Conservation (phyloP, 306 rosid genomes). For the Rosa multiflora region DNA sequence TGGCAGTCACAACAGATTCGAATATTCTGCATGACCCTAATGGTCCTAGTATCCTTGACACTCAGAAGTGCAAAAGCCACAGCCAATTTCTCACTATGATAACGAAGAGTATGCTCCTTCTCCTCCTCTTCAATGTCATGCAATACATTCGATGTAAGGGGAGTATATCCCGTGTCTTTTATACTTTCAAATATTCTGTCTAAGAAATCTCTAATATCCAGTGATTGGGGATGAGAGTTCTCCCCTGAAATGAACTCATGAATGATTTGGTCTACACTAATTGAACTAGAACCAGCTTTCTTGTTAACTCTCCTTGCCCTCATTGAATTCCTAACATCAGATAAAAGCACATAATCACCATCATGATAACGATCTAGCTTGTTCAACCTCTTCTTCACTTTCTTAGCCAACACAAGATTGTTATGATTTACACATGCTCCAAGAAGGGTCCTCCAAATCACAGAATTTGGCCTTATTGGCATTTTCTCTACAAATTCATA, state of each 20-base stretch:
- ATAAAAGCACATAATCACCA: conserved; percentile 14
- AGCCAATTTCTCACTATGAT: conserved; percentile 26
- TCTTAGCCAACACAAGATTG: conserved; percentile 27
- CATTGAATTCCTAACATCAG: conserved; percentile 4
- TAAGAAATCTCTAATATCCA: background rate
- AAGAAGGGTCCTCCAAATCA: conserved; percentile 31
- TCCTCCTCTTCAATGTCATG: conserved; percentile 23
- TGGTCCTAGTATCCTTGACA: background rate
- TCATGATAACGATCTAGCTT: conserved; percentile 1
- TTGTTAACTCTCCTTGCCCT: background rate
- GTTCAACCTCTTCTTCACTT: conserved; percentile 2
- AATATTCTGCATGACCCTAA: conserved; percentile 20
- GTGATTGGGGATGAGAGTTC: background rate
- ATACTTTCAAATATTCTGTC: conserved; percentile 1
- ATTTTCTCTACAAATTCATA: conserved; percentile 22
- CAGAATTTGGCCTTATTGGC: conserved; percentile 23
- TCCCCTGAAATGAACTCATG: conserved; percentile 15
- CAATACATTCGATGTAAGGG: background rate
- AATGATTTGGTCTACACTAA: background rate
- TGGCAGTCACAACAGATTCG: conserved; percentile 20
- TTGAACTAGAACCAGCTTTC: background rate
- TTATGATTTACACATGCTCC: conserved; percentile 28
- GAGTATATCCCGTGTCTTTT: conserved; percentile 3
- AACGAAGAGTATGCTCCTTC: conserved; percentile 15
- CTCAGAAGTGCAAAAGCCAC: conserved; percentile 20